These are phyloP conservation scores for Pleodorina starrii DNA, from an alignment of 139 green algal species.

Conservation along the genomic window DNA sequence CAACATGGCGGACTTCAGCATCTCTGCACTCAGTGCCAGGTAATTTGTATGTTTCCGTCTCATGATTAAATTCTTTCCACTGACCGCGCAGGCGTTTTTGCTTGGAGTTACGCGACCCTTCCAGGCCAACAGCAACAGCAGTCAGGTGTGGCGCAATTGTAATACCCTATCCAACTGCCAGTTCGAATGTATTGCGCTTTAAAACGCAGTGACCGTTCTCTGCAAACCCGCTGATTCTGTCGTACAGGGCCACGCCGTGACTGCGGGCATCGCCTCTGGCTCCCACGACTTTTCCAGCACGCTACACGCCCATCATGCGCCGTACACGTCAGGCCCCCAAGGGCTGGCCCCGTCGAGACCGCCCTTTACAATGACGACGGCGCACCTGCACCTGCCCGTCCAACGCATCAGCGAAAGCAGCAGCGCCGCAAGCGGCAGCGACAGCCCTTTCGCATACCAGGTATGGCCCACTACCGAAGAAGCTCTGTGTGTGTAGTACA, in stretches of 20 bases:
- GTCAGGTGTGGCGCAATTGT: not conserved
- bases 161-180: no score
- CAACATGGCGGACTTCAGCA: no score
- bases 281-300: not conserved
- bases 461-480: no score
- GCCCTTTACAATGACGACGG: not conserved
- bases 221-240: no score
- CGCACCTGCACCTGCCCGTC: not conserved
- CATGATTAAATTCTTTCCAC: no score
- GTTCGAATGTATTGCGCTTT: no score
- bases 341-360: not conserved
- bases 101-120: not conserved
- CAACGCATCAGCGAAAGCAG: slow-evolving; percentile 17
- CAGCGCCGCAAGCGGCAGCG: not conserved
- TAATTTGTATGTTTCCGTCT: no score
- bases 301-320: not conserved
- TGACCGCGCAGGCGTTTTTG: slow-evolving; percentile 5
- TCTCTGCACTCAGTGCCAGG: no score
- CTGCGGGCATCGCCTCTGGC: not conserved
- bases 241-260: no score
- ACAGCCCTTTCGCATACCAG: slow-evolving; percentile 1
- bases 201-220: no score
- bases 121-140: not conserved
- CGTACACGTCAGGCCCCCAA: not conserved
- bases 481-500: no score